Evolutionary conservation across 495 filamentous ascomycete species (phyloP).

Genomic region (Lasiosphaeria miniovina): DNA sequence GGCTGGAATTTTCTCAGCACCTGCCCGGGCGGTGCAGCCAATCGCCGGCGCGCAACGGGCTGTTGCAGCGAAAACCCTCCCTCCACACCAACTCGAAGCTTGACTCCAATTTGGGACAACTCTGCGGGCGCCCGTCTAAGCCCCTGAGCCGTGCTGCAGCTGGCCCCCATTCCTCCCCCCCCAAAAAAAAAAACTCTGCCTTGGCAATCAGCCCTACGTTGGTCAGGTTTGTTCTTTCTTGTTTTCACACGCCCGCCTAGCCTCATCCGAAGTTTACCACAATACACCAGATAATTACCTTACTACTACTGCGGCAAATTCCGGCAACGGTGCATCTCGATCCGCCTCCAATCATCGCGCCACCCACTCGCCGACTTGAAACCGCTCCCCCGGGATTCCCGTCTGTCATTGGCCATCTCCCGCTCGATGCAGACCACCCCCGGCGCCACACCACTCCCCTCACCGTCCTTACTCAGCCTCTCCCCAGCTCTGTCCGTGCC

Average conservation of each 20-base stretch:
- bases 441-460: too few relatives aligned
- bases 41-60: background rate
- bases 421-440: too few relatives aligned
- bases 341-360: too few relatives aligned
- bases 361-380: too few relatives aligned
- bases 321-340: background rate
- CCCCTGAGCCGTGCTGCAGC: too few relatives aligned
- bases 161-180: too few relatives aligned
- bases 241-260: background rate
- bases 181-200: background rate
- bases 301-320: background rate
- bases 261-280: background rate
- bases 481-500: too few relatives aligned
- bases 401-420: too few relatives aligned
- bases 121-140: background rate
- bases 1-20: background rate
- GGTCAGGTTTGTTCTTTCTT: background rate
- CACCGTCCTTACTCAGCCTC: too few relatives aligned
- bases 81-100: background rate
- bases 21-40: background rate
- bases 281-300: background rate
- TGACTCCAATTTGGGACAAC: constrained; percentile 3
- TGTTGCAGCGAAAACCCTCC: background rate
- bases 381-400: too few relatives aligned
- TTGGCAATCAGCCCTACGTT: too few relatives aligned